A percentile compares a stretch with the other conserved stretches of the same genome.
phyloP scores from a whole-genome alignment of 768 basidiomycete genomes.

The Leccinellum luteum region DNA sequence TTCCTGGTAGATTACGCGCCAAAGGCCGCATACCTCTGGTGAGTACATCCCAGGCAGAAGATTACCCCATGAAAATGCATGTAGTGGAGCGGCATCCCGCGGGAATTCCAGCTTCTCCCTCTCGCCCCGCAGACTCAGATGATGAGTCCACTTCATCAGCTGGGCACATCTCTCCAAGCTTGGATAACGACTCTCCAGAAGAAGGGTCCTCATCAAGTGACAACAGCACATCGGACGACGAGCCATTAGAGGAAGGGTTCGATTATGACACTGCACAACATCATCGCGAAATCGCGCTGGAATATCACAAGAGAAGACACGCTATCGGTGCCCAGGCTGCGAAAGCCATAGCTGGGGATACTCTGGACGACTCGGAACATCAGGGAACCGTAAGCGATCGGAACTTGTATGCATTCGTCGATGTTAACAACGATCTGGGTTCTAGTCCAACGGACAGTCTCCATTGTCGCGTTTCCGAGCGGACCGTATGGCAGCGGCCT shows the following conservation, averaged over 20 bases:
- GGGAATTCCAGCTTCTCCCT: constrained; percentile 15
- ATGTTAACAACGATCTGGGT: neutral
- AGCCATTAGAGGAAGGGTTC: constrained; percentile 45
- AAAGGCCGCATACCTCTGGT: constrained; percentile 36
- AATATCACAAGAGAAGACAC: constrained; percentile 62
- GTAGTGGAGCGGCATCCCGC: constrained; percentile 65
- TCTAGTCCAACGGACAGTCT: constrained; percentile 45
- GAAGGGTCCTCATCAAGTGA: constrained; percentile 22
- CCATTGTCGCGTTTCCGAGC: constrained; percentile 66
- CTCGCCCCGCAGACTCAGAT: constrained; percentile 52
- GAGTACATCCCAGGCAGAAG: constrained; percentile 29
- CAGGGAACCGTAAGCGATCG: constrained; percentile 41
- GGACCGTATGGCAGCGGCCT: constrained; percentile 48
- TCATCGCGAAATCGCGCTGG: constrained; percentile 72
- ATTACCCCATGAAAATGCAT: constrained; percentile 59
- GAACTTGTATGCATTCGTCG: constrained; percentile 1
- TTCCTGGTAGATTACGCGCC: constrained; percentile 46
- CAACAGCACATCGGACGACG: constrained; percentile 35
- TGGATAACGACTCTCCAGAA: constrained; percentile 26
- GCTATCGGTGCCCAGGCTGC: constrained; percentile 54
- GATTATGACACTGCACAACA: constrained; percentile 64
- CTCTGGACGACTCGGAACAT: constrained; percentile 42
- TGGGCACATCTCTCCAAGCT: constrained; percentile 32
- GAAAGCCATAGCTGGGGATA: constrained; percentile 47
- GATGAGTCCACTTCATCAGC: constrained; percentile 56